These are phyloP conservation scores for Umbilicaria muhlenbergii DNA, from an alignment of 495 filamentous ascomycete species.

Conservation along the genomic window DNA sequence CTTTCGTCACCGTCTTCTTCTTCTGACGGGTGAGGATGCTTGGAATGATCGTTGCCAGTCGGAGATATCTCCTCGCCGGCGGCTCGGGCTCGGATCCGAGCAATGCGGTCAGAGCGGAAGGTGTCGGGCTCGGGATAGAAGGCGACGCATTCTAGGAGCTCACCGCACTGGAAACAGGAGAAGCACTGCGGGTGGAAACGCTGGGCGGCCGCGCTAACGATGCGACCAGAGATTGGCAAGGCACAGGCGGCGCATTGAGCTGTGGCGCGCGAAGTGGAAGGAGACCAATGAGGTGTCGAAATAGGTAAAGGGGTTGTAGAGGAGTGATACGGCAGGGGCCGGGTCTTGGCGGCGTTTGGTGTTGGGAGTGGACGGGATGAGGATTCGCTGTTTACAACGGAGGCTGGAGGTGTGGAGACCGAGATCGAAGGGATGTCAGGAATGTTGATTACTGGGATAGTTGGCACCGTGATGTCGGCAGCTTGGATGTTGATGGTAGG, in stretches of 20 bases:
- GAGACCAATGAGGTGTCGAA: conserved; percentile 16
- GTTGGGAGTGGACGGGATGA: conserved; percentile 1
- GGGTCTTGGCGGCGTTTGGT: not conserved
- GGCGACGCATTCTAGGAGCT: conserved; percentile 79
- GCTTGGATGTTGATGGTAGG: conserved; percentile 34
- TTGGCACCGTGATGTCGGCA: conserved; percentile 8
- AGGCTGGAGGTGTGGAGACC: conserved; percentile 12
- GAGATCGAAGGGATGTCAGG: conserved; percentile 25
- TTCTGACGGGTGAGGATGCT: conserved; percentile 24
- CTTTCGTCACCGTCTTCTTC: conserved; percentile 48
- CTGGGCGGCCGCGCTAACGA: conserved; percentile 63
- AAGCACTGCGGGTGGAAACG: conserved; percentile 95
- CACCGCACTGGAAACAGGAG: conserved; percentile 74
- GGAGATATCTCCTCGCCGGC: conserved; percentile 35
- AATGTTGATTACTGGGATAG: conserved; percentile 48
- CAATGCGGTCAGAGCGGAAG: conserved; percentile 51
- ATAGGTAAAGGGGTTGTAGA: conserved; percentile 12
- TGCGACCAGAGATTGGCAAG: conserved; percentile 71
- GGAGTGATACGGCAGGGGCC: conserved; percentile 14
- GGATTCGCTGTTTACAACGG: not conserved
- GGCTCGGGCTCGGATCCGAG: conserved; percentile 41
- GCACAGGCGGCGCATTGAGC: conserved; percentile 75
- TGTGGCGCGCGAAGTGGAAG: conserved; percentile 43
- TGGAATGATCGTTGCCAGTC: no score
- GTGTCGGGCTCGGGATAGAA: conserved; percentile 83